These are phyloP conservation scores for Ceratocystis lukuohia DNA, from an alignment of 2,329 filamentous ascomycete genomes.

Conservation along the genomic window DNA sequence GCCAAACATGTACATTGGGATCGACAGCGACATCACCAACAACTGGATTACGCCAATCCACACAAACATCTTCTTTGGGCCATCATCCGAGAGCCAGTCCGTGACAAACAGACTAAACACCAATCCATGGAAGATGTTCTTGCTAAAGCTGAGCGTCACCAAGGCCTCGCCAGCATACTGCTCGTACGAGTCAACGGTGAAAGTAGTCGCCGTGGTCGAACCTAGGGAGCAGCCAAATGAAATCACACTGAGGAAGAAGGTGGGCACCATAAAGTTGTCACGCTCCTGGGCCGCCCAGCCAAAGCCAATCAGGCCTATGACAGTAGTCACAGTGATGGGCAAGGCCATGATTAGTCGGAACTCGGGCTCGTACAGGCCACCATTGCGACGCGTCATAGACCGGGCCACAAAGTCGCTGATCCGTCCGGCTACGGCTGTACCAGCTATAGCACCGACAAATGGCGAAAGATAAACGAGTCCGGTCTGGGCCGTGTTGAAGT, in stretches of 20 bases:
- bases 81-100: slow-evolving; percentile 63
- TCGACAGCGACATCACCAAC: slow-evolving; percentile 55
- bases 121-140: slow-evolving; percentile 85
- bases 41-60: slow-evolving; percentile 79
- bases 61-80: slow-evolving; percentile 65
- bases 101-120: slow-evolving; percentile 83
- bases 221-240: slow-evolving; percentile 87
- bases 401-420: slow-evolving; percentile 76
- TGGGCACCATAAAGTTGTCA: slow-evolving; percentile 81
- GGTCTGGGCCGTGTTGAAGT: slow-evolving; percentile 67
- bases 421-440: slow-evolving; percentile 82
- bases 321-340: slow-evolving; percentile 64
- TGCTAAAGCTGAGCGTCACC: slow-evolving; percentile 86
- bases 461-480: slow-evolving; percentile 83
- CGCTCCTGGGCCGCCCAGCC: slow-evolving; percentile 74
- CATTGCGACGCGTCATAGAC: slow-evolving; percentile 69
- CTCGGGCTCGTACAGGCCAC: slow-evolving; percentile 90
- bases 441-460: slow-evolving; percentile 75
- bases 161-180: slow-evolving; percentile 89
- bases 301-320: slow-evolving; percentile 82
- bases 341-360: slow-evolving; percentile 80
- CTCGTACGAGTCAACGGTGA: slow-evolving; percentile 83
- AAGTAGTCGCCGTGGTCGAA: slow-evolving; percentile 84
- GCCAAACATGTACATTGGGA: slow-evolving; percentile 90
- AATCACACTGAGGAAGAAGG: slow-evolving; percentile 80